These are phyloP conservation scores for Centaurea solstitialis DNA, from an alignment of 129 eudicot species.

Conservation along the genomic window DNA sequence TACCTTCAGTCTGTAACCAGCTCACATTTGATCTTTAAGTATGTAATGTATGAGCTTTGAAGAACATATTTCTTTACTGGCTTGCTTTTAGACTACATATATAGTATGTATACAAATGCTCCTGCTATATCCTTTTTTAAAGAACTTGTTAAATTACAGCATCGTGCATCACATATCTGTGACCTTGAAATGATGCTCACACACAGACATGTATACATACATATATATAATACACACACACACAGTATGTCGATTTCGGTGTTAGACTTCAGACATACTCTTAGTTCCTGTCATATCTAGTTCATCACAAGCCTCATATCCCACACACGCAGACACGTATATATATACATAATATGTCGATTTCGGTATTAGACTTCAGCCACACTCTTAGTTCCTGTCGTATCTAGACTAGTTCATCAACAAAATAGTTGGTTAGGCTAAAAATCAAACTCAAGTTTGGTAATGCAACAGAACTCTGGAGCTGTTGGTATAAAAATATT, in stretches of 20 bases:
- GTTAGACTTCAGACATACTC: not conserved
- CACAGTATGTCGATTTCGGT: too few species aligned
- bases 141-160: not conserved
- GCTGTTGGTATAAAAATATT: not conserved
- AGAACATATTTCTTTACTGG: not conserved
- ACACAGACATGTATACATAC: not conserved
- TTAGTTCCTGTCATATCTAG: not conserved
- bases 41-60: not conserved
- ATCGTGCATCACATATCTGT: not conserved
- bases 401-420: conserved; percentile 4
- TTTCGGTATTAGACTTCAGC: not conserved
- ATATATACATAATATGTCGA: too few species aligned
- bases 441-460: not conserved
- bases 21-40: conserved; percentile 5
- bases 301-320: not conserved
- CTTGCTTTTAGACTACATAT: conserved; percentile 8
- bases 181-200: not conserved
- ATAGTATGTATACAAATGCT: not conserved
- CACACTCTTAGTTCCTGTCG: not conserved
- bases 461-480: not conserved
- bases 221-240: too few species aligned
- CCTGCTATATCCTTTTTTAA: not conserved
- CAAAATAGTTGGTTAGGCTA: not conserved
- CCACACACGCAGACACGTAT: too few species aligned
- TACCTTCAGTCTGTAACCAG: not conserved